Base-by-base conservation (phyloP, 106 monocot genomes). In the Iris macrosiphon region DNA sequence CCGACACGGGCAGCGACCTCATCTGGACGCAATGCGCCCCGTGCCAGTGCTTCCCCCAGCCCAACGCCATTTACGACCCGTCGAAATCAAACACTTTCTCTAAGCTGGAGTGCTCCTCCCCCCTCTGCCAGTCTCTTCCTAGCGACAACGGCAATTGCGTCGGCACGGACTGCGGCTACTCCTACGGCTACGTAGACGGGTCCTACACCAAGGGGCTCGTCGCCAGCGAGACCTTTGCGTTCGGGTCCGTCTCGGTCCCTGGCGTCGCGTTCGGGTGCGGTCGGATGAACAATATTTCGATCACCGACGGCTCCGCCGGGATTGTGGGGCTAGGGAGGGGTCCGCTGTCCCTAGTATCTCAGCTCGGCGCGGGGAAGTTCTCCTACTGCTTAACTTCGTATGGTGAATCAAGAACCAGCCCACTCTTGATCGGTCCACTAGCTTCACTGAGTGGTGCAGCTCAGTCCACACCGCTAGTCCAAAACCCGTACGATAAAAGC, bases 1-100 rank as follows among this genome's bases (percentile, higher is more conserved):
- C 73, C 6, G 71, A 78, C 70, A 83, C 83, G 9, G 83, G 83
- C 1, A 83, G 83, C 49, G 83, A 83, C 15, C 73, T 83, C 17
- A 59, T 68, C 1, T 83, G 73, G 77, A 83, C 83, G 6, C 77
- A 77, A 25, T 83, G 83, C 61, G 37, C 56, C 4, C 72, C 76
- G 3, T 81, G 81, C 62, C 9, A 59, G n/a, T 81, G 80, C 60
- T 56, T 65, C 38, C 8, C 11, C 2, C 75, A 71, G 66, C 55
- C 70, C 4, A 61, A 69, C 7, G 67, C 75, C 0, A 27, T 71
- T 2, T 81, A 59, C 46, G 44, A 71, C 20, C 75, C 75, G 4
- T 72, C 72, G 7, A 54, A 37, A 6, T 81, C 81, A 4, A 48
- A 69, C 18, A 72, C 71, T 1, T 66, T 61, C 65, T 32, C 57